Conservation (phyloP, 208 protist species). For the Wallacemonas sp. region DNA sequence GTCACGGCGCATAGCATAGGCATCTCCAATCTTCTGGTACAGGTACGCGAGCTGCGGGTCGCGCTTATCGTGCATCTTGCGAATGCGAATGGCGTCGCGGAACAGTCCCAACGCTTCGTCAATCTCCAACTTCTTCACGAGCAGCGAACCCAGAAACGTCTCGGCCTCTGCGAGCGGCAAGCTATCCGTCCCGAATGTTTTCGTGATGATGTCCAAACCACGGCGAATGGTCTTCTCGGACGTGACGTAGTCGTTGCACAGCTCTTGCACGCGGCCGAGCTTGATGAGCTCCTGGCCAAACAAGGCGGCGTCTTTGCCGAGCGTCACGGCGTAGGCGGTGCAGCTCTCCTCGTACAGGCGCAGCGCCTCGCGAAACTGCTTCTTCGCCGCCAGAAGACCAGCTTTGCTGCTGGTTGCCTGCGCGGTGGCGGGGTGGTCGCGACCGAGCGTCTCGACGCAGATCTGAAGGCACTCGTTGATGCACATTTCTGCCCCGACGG, state of each 20-base stretch:
- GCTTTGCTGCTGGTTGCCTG: slow-evolving; percentile 86
- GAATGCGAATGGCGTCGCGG: slow-evolving; percentile 71
- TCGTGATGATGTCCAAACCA: slow-evolving; percentile 62
- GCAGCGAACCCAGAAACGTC: slow-evolving; percentile 70
- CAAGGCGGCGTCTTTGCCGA: slow-evolving; percentile 77
- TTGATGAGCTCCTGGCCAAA: slow-evolving; percentile 83
- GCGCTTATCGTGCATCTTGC: slow-evolving; percentile 52
- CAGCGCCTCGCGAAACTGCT: slow-evolving; percentile 81
- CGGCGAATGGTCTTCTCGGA: slow-evolving; percentile 73
- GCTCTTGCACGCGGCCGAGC: slow-evolving; percentile 77
- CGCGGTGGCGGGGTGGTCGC: slow-evolving; percentile 80
- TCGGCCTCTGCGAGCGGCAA: slow-evolving; percentile 75
- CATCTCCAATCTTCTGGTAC: slow-evolving; percentile 88
- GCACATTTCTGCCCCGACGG: slow-evolving; percentile 81
- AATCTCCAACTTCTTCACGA: slow-evolving; percentile 64
- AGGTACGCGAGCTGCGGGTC: slow-evolving; percentile 85
- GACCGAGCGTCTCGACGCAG: slow-evolving; percentile 77
- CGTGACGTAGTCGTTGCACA: slow-evolving; percentile 61
- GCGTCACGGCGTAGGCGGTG: slow-evolving; percentile 54
- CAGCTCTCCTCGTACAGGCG: slow-evolving; percentile 81
- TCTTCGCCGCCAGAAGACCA: slow-evolving; percentile 63
- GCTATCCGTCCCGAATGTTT: slow-evolving; percentile 60
- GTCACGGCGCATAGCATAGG: slow-evolving; percentile 77
- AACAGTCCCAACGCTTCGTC: slow-evolving; percentile 63
- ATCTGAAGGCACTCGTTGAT: slow-evolving; percentile 87